These are phyloP conservation scores for Russula brevipes DNA, from an alignment of 768 basidiomycete genomes.

Conservation along the genomic window DNA sequence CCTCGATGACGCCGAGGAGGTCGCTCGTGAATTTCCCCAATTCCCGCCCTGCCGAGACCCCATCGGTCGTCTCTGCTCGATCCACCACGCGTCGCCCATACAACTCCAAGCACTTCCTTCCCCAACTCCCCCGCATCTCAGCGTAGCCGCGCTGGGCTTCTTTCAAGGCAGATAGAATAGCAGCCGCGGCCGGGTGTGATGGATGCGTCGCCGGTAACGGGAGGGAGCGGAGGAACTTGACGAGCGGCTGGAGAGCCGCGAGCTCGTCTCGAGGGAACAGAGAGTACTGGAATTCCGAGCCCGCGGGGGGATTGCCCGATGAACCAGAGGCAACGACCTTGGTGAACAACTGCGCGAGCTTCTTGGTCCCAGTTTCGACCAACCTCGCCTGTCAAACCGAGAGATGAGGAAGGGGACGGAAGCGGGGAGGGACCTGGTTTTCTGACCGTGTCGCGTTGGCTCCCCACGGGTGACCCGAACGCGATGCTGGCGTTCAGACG, in stretches of 20 bases:
- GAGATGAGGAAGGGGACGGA: background rate
- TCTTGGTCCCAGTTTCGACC: conserved; percentile 78
- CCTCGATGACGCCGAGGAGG: conserved; percentile 62
- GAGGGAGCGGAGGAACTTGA: conserved; percentile 62
- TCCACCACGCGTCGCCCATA: conserved; percentile 67
- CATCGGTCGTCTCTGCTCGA: conserved; percentile 62
- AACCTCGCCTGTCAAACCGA: conserved; percentile 49
- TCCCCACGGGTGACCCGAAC: conserved; percentile 59
- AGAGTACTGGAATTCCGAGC: conserved; percentile 47
- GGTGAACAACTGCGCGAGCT: conserved; percentile 76
- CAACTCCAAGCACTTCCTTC: conserved; percentile 64
- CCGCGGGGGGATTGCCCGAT: conserved; percentile 64
- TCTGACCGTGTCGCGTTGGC: conserved; percentile 47
- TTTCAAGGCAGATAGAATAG: conserved; percentile 58
- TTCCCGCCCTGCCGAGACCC: conserved; percentile 61
- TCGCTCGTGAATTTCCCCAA: conserved; percentile 67
- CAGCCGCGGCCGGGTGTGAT: conserved; percentile 68
- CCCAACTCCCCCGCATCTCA: conserved; percentile 82
- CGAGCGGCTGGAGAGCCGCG: conserved; percentile 54
- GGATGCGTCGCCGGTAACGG: conserved; percentile 78
- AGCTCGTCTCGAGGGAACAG: conserved; percentile 54
- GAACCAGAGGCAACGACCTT: conserved; percentile 84
- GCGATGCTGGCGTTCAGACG: conserved; percentile 75
- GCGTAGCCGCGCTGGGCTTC: conserved; percentile 81
- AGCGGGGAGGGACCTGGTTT: background rate